These are phyloP conservation scores for Nevesoporus exiguus DNA, from an alignment of 768 basidiomycete genomes.

Conservation along the genomic window DNA sequence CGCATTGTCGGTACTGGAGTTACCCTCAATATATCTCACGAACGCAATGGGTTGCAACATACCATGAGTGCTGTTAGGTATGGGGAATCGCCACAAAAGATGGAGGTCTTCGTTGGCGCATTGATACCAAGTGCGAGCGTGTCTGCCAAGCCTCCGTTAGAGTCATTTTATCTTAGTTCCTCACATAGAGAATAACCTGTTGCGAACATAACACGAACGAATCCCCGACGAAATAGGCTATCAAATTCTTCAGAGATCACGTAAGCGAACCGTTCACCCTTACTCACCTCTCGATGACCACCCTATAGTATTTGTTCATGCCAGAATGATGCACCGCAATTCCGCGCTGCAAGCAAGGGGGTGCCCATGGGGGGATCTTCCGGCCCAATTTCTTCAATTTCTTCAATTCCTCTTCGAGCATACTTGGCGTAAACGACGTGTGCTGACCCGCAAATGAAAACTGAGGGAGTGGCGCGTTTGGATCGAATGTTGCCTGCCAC, in stretches of 20 bases:
- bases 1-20: conserved; percentile 64
- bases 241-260: not conserved
- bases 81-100: conserved; percentile 63
- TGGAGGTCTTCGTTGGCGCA: conserved; percentile 62
- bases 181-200: conserved; percentile 40
- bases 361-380: conserved; percentile 44
- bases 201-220: conserved; percentile 62
- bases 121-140: conserved; percentile 76
- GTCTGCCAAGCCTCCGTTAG: conserved; percentile 32
- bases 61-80: conserved; percentile 60
- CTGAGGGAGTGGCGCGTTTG: conserved; percentile 50
- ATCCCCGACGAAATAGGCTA: conserved; percentile 55
- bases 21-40: not conserved
- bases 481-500: conserved; percentile 59
- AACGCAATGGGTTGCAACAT: conserved; percentile 12
- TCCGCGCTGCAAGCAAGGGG: conserved; percentile 51
- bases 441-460: conserved; percentile 56
- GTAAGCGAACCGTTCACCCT: not conserved
- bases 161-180: not conserved
- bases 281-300: conserved; percentile 52
- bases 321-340: conserved; percentile 70
- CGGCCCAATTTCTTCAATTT: conserved; percentile 36
- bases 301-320: conserved; percentile 61
- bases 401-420: conserved; percentile 47
- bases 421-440: conserved; percentile 41